Conservation (phyloP, 306 rosid species). For the Vicia faba region DNA sequence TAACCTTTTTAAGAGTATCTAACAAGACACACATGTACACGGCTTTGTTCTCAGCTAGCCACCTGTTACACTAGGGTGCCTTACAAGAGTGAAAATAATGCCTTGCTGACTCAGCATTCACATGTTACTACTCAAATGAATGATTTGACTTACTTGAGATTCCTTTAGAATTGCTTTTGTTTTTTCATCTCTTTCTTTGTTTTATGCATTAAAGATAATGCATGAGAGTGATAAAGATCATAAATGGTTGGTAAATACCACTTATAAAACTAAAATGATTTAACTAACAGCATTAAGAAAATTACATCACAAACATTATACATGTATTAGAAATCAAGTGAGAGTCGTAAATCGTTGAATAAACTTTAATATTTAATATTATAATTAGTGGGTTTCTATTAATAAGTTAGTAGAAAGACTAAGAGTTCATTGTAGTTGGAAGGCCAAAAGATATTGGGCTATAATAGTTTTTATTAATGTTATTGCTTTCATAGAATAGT, state of each 20-base stretch:
- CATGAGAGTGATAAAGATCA: not conserved
- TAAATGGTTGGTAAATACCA: not conserved
- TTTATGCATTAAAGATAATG: not conserved
- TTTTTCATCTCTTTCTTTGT: not conserved
- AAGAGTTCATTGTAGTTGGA: too few relatives aligned
- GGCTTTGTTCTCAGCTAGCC: constrained; percentile 31
- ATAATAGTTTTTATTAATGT: too few relatives aligned
- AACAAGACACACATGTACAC: constrained; percentile 38
- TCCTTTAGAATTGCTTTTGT: not conserved
- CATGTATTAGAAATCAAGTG: not conserved
- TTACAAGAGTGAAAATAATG: constrained; percentile 56
- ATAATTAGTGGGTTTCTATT: too few relatives aligned
- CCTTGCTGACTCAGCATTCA: constrained; percentile 40
- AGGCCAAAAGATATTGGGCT: too few relatives aligned
- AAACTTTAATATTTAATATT: too few relatives aligned
- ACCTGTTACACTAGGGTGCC: constrained; percentile 71
- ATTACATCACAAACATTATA: not conserved
- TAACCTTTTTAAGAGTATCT: constrained; percentile 35
- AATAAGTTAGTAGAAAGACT: too few relatives aligned
- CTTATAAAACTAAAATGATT: not conserved
- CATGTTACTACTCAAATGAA: constrained; percentile 22
- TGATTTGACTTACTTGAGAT: not conserved
- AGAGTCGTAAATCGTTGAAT: too few relatives aligned
- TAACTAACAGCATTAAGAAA: not conserved
- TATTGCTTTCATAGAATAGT: too few relatives aligned